Evolutionary conservation across 1,284 basidiomycete species (phyloP).

Genomic region (Vanrija humicola): DNA sequence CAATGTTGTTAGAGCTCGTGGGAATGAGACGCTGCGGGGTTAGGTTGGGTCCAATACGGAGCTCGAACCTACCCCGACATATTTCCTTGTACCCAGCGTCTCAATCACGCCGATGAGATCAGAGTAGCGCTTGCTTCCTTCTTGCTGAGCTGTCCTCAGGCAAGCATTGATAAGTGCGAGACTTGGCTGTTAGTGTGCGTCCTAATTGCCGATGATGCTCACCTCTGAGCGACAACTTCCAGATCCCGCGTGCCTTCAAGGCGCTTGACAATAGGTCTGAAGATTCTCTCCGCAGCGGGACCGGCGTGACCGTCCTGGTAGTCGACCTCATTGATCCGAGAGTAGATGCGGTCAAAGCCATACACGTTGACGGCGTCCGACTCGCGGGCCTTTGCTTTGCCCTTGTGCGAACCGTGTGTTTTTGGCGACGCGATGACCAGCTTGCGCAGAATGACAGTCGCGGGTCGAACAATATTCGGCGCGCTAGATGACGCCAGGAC

Average conservation of each 20-base stretch:
- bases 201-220: slow-evolving; percentile 26
- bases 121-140: slow-evolving; percentile 31
- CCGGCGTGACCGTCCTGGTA: slow-evolving; percentile 53
- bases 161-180: slow-evolving; percentile 84
- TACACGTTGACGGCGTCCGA: slow-evolving; percentile 54
- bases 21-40: slow-evolving; percentile 72
- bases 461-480: slow-evolving; percentile 92
- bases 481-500: slow-evolving; percentile 71
- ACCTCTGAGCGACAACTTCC: slow-evolving; percentile 79
- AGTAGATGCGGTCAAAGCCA: slow-evolving; percentile 76
- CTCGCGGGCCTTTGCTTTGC: slow-evolving; percentile 14
- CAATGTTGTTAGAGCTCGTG: slow-evolving; percentile 63
- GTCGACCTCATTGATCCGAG: slow-evolving; percentile 67
- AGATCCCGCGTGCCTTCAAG: slow-evolving; percentile 72
- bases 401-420: slow-evolving; percentile 10
- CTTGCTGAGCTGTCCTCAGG: slow-evolving; percentile 36
- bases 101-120: slow-evolving; percentile 56
- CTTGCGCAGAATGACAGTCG: slow-evolving; percentile 58
- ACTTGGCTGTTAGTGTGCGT: slow-evolving; percentile 47
- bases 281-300: slow-evolving; percentile 26
- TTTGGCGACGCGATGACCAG: slow-evolving; percentile 37
- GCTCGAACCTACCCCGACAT: slow-evolving; percentile 64
- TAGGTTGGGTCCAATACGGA: slow-evolving; percentile 1
- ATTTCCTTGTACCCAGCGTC: slow-evolving; percentile 71
- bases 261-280: slow-evolving; percentile 61